Conservation (phyloP, 768 basidiomycete species). For the Mycena maculata region DNA sequence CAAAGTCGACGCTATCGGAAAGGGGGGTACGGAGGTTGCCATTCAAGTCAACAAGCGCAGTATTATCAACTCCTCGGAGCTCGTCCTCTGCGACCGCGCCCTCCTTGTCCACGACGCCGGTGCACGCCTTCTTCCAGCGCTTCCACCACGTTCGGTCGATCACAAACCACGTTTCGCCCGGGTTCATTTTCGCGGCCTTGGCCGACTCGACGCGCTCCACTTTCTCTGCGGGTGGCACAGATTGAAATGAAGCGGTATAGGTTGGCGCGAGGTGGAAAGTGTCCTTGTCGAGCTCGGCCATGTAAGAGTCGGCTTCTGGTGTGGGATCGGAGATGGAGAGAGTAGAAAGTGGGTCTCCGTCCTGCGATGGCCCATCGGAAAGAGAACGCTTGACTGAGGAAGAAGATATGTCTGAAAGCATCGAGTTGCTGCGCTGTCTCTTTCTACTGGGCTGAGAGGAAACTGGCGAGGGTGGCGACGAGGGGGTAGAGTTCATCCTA, state of each 20-base stretch:
- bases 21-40: slow-evolving; percentile 59
- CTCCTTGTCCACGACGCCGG: slow-evolving; percentile 76
- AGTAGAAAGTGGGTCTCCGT: slow-evolving; percentile 59
- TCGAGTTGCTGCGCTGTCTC: slow-evolving; percentile 80
- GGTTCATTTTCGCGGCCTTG: slow-evolving; percentile 61
- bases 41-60: slow-evolving; percentile 66
- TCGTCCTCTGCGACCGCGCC: slow-evolving; percentile 69
- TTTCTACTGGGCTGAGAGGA: slow-evolving; percentile 63
- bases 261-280: slow-evolving; percentile 41
- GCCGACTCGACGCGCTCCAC: slow-evolving; percentile 60
- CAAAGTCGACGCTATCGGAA: slow-evolving; percentile 75
- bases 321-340: slow-evolving; percentile 55
- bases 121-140: slow-evolving; percentile 79
- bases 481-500: slow-evolving; percentile 52
- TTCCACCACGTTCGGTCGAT: slow-evolving; percentile 79
- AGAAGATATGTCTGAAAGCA: slow-evolving; percentile 76
- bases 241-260: slow-evolving; percentile 38
- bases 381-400: slow-evolving; percentile 85
- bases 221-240: slow-evolving; percentile 58
- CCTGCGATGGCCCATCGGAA: slow-evolving; percentile 70
- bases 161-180: slow-evolving; percentile 84
- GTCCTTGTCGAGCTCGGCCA: slow-evolving; percentile 67
- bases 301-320: slow-evolving; percentile 76
- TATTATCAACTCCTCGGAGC: slow-evolving; percentile 83
- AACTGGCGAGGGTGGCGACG: slow-evolving; percentile 52